These are phyloP conservation scores for Trametes elegans DNA, from an alignment of 768 basidiomycete genomes.

Conservation along the genomic window DNA sequence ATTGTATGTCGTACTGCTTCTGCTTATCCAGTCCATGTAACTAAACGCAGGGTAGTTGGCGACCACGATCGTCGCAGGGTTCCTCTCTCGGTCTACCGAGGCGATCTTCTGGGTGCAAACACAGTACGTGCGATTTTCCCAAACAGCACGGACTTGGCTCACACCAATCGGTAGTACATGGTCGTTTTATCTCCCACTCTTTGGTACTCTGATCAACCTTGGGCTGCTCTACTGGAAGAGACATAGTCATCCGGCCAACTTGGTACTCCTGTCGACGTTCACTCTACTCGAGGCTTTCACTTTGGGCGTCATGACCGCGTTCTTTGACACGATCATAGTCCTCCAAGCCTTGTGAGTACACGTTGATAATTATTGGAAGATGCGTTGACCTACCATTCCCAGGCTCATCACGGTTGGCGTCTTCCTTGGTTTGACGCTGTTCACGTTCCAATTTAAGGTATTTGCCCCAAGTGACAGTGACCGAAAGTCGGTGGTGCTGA, in stretches of 20 bases:
- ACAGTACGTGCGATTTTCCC: slow-evolving; percentile 45
- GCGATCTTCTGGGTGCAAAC: slow-evolving; percentile 69
- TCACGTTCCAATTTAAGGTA: slow-evolving; percentile 93
- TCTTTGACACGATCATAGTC: slow-evolving; percentile 69
- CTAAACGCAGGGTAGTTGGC: slow-evolving; percentile 42
- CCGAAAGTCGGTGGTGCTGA: not conserved
- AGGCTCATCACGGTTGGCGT: slow-evolving; percentile 88
- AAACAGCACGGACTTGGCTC: not conserved
- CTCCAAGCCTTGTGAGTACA: slow-evolving; percentile 85
- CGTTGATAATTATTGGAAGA: too few relatives aligned
- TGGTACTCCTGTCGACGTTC: slow-evolving; percentile 81
- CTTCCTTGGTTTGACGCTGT: slow-evolving; percentile 90
- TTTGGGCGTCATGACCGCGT: slow-evolving; percentile 81
- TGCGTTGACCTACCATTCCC: too few relatives aligned
- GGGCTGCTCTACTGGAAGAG: slow-evolving; percentile 89
- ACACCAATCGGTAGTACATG: slow-evolving; percentile 49
- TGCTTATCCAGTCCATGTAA: rapidly evolving
- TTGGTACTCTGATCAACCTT: slow-evolving; percentile 78
- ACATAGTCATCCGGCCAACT: slow-evolving; percentile 85
- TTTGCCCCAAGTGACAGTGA: slow-evolving; percentile 7
- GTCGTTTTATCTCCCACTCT: slow-evolving; percentile 76
- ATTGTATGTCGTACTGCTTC: slow-evolving; percentile 50
- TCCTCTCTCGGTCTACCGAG: slow-evolving; percentile 59
- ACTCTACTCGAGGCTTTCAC: slow-evolving; percentile 90
- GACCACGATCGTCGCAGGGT: slow-evolving; percentile 76